Base-by-base conservation (phyloP, 768 basidiomycete species). In the Boletus rex-veris region DNA sequence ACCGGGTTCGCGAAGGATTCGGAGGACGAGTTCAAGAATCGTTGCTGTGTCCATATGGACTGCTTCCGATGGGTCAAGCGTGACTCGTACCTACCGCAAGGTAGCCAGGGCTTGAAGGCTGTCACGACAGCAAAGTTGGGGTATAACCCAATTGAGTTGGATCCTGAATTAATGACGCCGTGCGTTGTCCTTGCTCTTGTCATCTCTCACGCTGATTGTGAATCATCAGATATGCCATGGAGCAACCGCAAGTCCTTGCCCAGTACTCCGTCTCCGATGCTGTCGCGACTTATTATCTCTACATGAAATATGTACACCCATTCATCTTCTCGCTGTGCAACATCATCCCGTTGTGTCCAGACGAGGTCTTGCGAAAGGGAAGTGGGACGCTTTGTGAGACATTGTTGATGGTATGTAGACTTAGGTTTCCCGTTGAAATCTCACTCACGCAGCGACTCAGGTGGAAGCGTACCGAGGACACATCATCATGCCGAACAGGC, bases 271-370 rank as follows among this genome's bases (percentile, higher is more conserved):
- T 99, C 26, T 99, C 97, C 70, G 97, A 99, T 79, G 97, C 97
- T 0, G 97, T 98, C 10, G 96, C 97, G n/a, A 99, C 97, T 1
- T 98, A 99, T 70, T 98, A 98, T 71, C 81, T 99, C 35, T 98
- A 99, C 74, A 99, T 98, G 97, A 99, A 98, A 94, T 99, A 99
- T 64, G 95, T 99, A 10, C 95, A 98, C 66, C 97, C 97, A 0
- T 99, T 99, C 80, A 92, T 99, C 58, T 99, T 99, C 75, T 98
- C 97, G 9, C 74, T 99, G 36, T 98, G 97, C 73, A 99, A 97
- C 77, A 99, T 98, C 71, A 98, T 99, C 61, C 96, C 97, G 11
- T 80, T 99, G 49, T 87, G 86, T 64, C 94, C 97, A 3, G 97
- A 99, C 63, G 97, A 99, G 57, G 97, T 98, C 5, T 72, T 98